phyloP scores from a whole-genome alignment of 768 basidiomycete genomes.

The Leccinum ochraceum region DNA sequence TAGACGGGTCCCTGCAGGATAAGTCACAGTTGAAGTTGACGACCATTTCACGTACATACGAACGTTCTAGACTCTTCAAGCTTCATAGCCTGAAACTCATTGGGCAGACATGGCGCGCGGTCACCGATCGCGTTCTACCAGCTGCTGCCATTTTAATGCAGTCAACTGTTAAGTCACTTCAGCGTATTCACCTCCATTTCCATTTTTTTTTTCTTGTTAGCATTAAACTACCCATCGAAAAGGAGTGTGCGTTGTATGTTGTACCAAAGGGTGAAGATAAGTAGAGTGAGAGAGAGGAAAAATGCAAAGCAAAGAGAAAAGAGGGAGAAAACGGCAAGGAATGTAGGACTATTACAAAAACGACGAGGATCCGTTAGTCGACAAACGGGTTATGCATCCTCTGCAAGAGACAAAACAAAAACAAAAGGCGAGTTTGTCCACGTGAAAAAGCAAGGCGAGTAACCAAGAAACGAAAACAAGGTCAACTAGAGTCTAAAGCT shows the following conservation, averaged over 20 bases:
- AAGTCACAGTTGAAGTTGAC: too few relatives aligned
- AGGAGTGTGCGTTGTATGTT: too few relatives aligned
- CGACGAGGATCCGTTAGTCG: not conserved
- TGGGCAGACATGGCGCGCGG: too few relatives aligned
- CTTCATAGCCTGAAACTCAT: too few relatives aligned
- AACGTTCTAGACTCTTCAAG: too few relatives aligned
- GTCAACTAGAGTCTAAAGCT: conserved; percentile 4
- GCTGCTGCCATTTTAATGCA: too few relatives aligned
- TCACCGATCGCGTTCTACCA: too few relatives aligned
- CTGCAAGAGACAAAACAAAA: conserved; percentile 11
- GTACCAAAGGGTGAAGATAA: too few relatives aligned
- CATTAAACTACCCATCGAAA: too few relatives aligned
- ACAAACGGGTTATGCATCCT: conserved; percentile 17
- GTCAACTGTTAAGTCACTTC: not conserved
- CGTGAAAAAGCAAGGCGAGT: conserved; percentile 2
- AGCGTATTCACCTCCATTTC: not conserved
- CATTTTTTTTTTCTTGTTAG: not conserved
- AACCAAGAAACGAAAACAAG: conserved; percentile 3
- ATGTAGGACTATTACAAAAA: not conserved
- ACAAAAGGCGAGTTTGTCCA: conserved; percentile 2
- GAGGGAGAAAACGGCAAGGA: not conserved
- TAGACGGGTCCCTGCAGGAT: too few relatives aligned
- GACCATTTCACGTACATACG: too few relatives aligned
- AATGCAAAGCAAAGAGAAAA: conserved; percentile 2
- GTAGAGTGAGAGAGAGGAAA: not conserved